These are phyloP conservation scores for Calonectria leucothoes DNA, from an alignment of 2,329 filamentous ascomycete genomes.

Conservation along the genomic window DNA sequence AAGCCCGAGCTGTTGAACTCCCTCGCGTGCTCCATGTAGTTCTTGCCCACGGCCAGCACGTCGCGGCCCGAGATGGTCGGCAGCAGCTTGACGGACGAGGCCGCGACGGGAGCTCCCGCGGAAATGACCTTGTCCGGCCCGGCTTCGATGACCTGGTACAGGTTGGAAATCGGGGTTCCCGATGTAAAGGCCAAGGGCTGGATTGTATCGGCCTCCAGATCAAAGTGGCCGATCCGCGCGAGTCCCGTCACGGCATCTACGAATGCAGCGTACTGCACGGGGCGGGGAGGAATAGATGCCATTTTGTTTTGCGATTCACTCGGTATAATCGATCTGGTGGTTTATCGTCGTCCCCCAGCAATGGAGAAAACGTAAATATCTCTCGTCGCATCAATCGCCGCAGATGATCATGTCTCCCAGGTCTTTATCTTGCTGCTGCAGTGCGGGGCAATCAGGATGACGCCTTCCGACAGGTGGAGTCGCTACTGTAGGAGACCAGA, in stretches of 20 bases:
- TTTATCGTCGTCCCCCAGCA: not conserved
- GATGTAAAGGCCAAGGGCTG: slow-evolving; percentile 58
- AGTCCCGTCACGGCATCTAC: slow-evolving; percentile 17
- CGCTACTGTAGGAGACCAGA: not conserved
- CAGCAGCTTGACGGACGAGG: slow-evolving; percentile 54
- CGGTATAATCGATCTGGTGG: not conserved
- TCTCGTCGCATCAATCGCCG: not conserved
- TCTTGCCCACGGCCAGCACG: slow-evolving; percentile 67
- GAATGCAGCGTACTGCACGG: slow-evolving; percentile 28
- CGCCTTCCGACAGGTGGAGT: slow-evolving; percentile 11
- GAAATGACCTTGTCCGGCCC: slow-evolving; percentile 52
- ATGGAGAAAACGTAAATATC: not conserved
- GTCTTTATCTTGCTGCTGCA: not conserved
- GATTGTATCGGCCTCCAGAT: slow-evolving; percentile 36
- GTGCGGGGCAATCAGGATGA: slow-evolving; percentile 8
- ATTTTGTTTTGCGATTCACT: not conserved
- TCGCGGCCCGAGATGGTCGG: slow-evolving; percentile 61
- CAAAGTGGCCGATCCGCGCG: slow-evolving; percentile 27
- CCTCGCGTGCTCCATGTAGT: slow-evolving; percentile 67
- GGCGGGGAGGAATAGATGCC: not conserved
- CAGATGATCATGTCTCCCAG: not conserved
- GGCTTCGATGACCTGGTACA: slow-evolving; percentile 65
- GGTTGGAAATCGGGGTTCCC: slow-evolving; percentile 56
- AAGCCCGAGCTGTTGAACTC: slow-evolving; percentile 67
- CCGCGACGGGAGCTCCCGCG: slow-evolving; percentile 29